Base-by-base conservation (phyloP, 805 yeast species). In the Teunomyces pallodes region DNA sequence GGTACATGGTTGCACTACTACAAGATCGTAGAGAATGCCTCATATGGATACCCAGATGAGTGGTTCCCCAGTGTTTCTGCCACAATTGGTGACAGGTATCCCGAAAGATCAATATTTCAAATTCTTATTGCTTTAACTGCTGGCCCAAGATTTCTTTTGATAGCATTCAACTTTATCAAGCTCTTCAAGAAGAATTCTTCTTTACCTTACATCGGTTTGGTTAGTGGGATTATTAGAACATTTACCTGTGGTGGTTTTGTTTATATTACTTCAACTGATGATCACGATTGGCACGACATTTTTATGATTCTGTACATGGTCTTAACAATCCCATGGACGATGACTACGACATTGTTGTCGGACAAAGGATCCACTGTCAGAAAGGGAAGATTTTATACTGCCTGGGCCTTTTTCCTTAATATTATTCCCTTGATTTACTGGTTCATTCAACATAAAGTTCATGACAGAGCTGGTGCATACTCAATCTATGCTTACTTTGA, bases 41-140 rank as follows among this genome's bases (percentile, higher is more conserved):
- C 82, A 54, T 91, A 75, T 62, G 95, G 96, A 1, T 94, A 90
- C 62, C 99, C 99, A 2, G 94, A 91, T 50, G 99, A 94, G 66
- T 94, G 99, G 98, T 92, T 94, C 63, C 99, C 99, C 2, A 86
- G 95, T 60, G 99, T 94, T 2, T 86, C 96, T 32, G 98, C 99
- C 1, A 82, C 99, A 1, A 94, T 94, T 62, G 99, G 99, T 40
- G 99, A 94, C 64, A 70, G 97, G 51, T 94, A 90, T 64, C 99
- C 99, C 0, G 99, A 94, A 68, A 75, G 99, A 55, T 88, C 96
- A 1, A 69, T 94, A 14, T 94, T 92, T 65, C 99, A 94, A 69
- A 76, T 92, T 32, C 69, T 92, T 53, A 94, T 94, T 54, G 99
- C 98, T 1, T 67, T 92, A 41, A 91, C 98, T 0, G 79, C 98